Base-by-base conservation (phyloP, 345 rosid species). In the Pistacia atlantica region DNA sequence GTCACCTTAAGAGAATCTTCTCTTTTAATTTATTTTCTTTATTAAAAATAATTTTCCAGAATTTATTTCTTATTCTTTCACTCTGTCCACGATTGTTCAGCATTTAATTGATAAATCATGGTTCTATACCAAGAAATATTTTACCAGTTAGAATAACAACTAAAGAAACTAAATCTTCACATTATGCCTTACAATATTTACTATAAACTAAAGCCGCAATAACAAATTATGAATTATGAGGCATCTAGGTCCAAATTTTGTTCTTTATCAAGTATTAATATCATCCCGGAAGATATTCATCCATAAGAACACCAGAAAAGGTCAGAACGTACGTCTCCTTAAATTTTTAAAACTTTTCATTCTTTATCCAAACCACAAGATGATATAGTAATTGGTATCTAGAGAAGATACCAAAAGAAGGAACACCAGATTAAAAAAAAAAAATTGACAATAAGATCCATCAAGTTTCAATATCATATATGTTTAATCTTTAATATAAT, bases 321-420 rank as follows among this genome's bases (percentile, higher is more conserved):
- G 54, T 17, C 25, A 20, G 28, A 10, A 11, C 46, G 17, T 18
- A n/a, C 66, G n/a, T 5, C 6, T 67, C 55, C 37, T 37, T 20
- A 77, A 48, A 49, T 51, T 14, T 3, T 25, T 5, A 20, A 14
- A 71, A 78, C 55, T 72, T 71, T 72, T 63, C 78, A 75, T 69
- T 60, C 14, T 80, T 52, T 20, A 25, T 56, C 16, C 62, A 45
- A 65, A 31, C 49, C 18, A 28, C 60, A 60, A 22, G n/a, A 61
- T 42, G 46, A 1, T 42, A 42, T 42, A 42, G 8, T 42, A 8
- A 42, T 42, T 17, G 45, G 42, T 28, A 18, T 46, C 45, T 72
- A 20, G 77, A 37, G 33, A 61, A 49, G 59, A 62, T 18, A 48
- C 38, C 71, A 49, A 75, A 35, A 81, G 46, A 71, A 69, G 56